Evolutionary conservation across 192 early-diverging fungal genomes (phyloP).

Genomic region (Podila horticola): DNA sequence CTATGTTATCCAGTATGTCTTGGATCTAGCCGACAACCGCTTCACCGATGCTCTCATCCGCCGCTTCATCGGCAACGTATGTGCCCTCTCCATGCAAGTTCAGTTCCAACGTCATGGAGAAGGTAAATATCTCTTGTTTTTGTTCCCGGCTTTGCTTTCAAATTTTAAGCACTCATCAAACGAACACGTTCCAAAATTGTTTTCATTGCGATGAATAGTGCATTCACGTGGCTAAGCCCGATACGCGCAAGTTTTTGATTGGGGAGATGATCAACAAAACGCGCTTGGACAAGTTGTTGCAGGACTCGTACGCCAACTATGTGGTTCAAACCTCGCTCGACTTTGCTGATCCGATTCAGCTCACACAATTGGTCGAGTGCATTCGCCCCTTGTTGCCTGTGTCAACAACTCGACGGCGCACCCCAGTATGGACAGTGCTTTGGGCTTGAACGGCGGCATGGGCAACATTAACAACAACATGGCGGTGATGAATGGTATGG

Average conservation of each 20-base stretch:
- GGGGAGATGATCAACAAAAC: slow-evolving; percentile 79
- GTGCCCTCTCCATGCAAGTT: slow-evolving; percentile 87
- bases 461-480: no score
- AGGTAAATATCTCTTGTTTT: no score
- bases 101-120: slow-evolving; percentile 93
- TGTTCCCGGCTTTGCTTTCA: no score
- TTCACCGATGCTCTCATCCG: slow-evolving; percentile 78
- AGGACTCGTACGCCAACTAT: slow-evolving; percentile 91
- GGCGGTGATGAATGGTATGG: no score
- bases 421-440: no score
- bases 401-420: no score
- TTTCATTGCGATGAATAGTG: no score
- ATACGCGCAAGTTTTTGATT: slow-evolving; percentile 75
- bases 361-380: slow-evolving; percentile 76
- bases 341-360: slow-evolving; percentile 78
- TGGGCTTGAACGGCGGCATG: no score
- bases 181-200: no score
- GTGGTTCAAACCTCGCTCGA: slow-evolving; percentile 92
- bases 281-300: slow-evolving; percentile 79
- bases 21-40: slow-evolving; percentile 75
- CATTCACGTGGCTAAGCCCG: slow-evolving; percentile 79
- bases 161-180: no score
- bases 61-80: slow-evolving; percentile 80
- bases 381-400: slow-evolving; percentile 81
- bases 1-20: slow-evolving; percentile 93